phyloP scores from a whole-genome alignment of 2,329 filamentous ascomycete genomes.

The Fonsecaea erecta region DNA sequence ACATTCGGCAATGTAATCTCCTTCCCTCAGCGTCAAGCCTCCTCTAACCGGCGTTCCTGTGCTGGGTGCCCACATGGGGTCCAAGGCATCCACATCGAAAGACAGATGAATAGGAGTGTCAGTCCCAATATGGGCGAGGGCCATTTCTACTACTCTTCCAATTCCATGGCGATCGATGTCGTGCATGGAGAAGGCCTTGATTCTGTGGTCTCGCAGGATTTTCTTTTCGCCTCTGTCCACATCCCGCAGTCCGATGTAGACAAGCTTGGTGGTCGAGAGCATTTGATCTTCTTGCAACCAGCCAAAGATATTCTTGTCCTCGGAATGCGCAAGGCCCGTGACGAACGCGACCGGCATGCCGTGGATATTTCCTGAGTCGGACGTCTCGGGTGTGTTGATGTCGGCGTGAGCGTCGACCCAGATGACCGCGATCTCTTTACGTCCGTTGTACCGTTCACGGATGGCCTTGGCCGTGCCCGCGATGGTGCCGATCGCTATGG shows the following conservation, averaged over 20 bases:
- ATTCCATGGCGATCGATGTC: slow-evolving; percentile 96
- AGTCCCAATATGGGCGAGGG: slow-evolving; percentile 89
- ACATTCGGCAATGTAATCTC: slow-evolving; percentile 92
- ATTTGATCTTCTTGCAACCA: slow-evolving; percentile 71
- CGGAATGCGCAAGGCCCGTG: slow-evolving; percentile 79
- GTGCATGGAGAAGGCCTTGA: slow-evolving; percentile 98
- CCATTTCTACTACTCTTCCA: slow-evolving; percentile 95
- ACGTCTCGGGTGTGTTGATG: slow-evolving; percentile 94
- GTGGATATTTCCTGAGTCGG: slow-evolving; percentile 90
- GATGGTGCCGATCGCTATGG: slow-evolving; percentile 92
- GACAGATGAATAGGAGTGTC: slow-evolving; percentile 97
- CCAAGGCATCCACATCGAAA: slow-evolving; percentile 95
- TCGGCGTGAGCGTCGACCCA: slow-evolving; percentile 99
- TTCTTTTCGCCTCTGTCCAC: slow-evolving; percentile 94
- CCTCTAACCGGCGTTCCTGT: slow-evolving; percentile 94
- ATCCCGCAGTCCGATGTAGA: slow-evolving; percentile 94
- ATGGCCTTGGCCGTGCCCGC: slow-evolving; percentile 85
- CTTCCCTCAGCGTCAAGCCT: slow-evolving; percentile 89
- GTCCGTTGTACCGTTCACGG: slow-evolving; percentile 73
- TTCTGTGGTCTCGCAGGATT: slow-evolving; percentile 82
- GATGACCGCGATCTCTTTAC: slow-evolving; percentile 84
- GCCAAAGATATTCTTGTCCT: slow-evolving; percentile 79
- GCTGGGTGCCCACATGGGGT: slow-evolving; percentile 94
- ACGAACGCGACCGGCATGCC: slow-evolving; percentile 96
- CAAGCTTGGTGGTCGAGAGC: slow-evolving; percentile 78